Evolutionary conservation across 495 filamentous ascomycete genomes (phyloP).

Genomic region (Penicillium herquei): DNA sequence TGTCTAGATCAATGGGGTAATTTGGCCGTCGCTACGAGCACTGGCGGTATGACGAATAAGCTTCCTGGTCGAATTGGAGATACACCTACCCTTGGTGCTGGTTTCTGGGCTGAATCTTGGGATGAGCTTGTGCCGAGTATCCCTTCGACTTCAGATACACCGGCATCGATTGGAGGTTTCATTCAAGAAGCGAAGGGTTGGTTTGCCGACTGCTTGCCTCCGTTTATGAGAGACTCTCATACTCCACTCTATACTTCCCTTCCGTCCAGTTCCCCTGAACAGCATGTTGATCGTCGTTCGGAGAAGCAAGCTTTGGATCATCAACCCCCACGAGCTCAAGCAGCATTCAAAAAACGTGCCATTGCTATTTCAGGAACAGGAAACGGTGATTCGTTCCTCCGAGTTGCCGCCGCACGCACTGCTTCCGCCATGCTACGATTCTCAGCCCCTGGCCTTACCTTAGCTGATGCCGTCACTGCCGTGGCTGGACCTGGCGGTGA

Average conservation of each 20-base stretch:
- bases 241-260: constrained; percentile 10
- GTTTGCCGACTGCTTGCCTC: constrained; percentile 54
- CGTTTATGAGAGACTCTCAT: constrained; percentile 17
- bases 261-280: background rate
- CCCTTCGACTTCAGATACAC: background rate
- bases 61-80: constrained; percentile 81
- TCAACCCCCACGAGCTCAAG: constrained; percentile 2
- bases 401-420: constrained; percentile 67
- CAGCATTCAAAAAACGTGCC: constrained; percentile 32
- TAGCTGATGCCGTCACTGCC: constrained; percentile 53
- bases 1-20: constrained; percentile 72
- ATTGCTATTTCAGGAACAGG: constrained; percentile 82
- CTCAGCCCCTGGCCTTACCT: constrained; percentile 34
- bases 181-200: constrained; percentile 5
- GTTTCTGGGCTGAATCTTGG: constrained; percentile 91
- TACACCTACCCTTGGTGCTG: constrained; percentile 81
- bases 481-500: constrained; percentile 72
- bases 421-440: constrained; percentile 73
- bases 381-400: constrained; percentile 87
- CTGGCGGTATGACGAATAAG: constrained; percentile 89
- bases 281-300: background rate
- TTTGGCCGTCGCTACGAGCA: constrained; percentile 78
- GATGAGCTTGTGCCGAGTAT: constrained; percentile 30
- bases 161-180: background rate
- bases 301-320: constrained; percentile 7